These are phyloP conservation scores for Penicillium brasilianum DNA, from an alignment of 2,329 filamentous ascomycete genomes.

Conservation along the genomic window DNA sequence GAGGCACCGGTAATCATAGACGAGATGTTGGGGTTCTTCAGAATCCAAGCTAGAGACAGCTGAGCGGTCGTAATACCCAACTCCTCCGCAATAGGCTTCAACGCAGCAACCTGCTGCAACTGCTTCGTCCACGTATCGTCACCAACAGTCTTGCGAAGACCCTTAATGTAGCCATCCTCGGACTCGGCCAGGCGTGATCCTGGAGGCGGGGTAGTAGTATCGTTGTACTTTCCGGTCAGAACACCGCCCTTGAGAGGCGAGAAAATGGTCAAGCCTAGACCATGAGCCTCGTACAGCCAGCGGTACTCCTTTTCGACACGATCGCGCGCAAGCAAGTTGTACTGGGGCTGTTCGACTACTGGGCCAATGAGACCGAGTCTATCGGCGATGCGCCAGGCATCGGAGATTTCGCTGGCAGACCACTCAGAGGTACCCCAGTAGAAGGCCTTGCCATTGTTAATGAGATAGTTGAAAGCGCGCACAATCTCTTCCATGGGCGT, in stretches of 20 bases:
- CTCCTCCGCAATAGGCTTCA: slow-evolving; percentile 68
- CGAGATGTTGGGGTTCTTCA: slow-evolving; percentile 61
- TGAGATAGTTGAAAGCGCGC: slow-evolving; percentile 72
- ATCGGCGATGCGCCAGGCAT: slow-evolving; percentile 66
- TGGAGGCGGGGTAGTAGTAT: slow-evolving; percentile 55
- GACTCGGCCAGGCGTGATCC: slow-evolving; percentile 62
- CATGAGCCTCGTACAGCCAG: slow-evolving; percentile 64
- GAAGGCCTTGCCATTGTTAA: slow-evolving; percentile 69
- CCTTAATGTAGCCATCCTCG: slow-evolving; percentile 61
- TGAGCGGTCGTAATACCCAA: slow-evolving; percentile 64
- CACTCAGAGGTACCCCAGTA: slow-evolving; percentile 75
- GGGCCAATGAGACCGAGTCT: slow-evolving; percentile 66
- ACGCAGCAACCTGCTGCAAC: slow-evolving; percentile 34
- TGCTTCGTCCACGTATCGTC: slow-evolving; percentile 44
- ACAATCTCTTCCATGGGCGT: slow-evolving; percentile 75
- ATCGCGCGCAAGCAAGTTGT: slow-evolving; percentile 66
- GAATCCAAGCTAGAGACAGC: slow-evolving; percentile 60
- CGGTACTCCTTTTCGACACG: slow-evolving; percentile 68
- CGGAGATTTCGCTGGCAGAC: slow-evolving; percentile 68
- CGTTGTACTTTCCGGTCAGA: slow-evolving; percentile 70
- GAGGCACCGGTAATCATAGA: slow-evolving; percentile 59
- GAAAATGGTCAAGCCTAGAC: slow-evolving; percentile 67
- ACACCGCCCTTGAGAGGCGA: slow-evolving; percentile 66
- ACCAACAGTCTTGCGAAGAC: slow-evolving; percentile 48
- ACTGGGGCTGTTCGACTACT: slow-evolving; percentile 69